Evolutionary conservation across 2,329 filamentous ascomycete genomes (phyloP), one percentile per base, ranked within the genome.

Genomic region (Trichoderma brevicompactum): DNA sequence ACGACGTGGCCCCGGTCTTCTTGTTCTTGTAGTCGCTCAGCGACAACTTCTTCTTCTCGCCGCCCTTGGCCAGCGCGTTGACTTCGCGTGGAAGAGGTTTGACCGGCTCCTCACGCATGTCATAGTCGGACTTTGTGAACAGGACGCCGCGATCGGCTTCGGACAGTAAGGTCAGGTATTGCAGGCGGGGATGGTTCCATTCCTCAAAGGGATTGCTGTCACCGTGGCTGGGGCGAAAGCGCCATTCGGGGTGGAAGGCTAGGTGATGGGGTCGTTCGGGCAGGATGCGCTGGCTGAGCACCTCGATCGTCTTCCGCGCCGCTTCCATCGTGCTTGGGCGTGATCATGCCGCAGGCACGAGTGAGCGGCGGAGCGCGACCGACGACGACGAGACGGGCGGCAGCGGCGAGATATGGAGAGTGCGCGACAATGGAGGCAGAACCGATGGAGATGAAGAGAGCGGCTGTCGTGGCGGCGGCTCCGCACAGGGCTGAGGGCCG

Each of bases 1-100:
- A 77, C 9, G 79, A 77, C 60, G 73, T 68, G 66, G 72, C 70
- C 12, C 59, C 59, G 62, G 76, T 74, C 72, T 82, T 83, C 73
- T 83, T 83, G 67, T 84, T 87, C 75, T 84, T 84, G 70, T 87
- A 87, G 72, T 87, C 85, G 74, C 82, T 85, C 67, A 87, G 74
- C 13, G 84, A 85, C 68, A 87, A 73, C 73, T 86, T 85, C 77
- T 85, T 85, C 74, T 81, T 85, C 71, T 82, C 79, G 67, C 74
- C 78, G 58, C 74, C 74, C 69, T 79, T 76, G 61, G 79, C 70
- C 66, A 83, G 79, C 67, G 77, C 74, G 70, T 72, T 74, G 67
- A 79, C 73, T 64, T 79, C 74, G 67, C 74, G 74, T 64, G 77
- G 74, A 49, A 74, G 69, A 65, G 77, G 75, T 44, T 78, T 79